Conservation (phyloP, 352 stramenopile species). For the Phytophthora palmivora region DNA sequence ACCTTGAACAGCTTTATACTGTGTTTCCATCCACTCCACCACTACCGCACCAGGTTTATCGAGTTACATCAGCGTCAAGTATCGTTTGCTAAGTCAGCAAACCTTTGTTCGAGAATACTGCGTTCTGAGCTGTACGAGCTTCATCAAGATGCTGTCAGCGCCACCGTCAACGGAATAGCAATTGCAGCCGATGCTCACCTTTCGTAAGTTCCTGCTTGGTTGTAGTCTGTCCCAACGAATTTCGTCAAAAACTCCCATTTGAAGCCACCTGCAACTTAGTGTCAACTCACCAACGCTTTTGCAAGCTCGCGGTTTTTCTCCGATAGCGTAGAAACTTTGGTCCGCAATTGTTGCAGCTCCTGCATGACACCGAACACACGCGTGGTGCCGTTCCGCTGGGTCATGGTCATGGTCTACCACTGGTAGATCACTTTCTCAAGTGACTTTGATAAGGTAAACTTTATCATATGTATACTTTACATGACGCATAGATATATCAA, state of each 20-base stretch:
- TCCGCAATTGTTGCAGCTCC: conserved; percentile 64
- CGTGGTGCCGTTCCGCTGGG: conserved; percentile 42
- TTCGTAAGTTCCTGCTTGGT: conserved; percentile 61
- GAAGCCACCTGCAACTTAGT: not conserved
- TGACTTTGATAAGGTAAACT: conserved; percentile 6
- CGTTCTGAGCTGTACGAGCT: conserved; percentile 35
- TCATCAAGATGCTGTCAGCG: conserved; percentile 3
- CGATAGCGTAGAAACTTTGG: conserved; percentile 46
- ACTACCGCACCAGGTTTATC: conserved; percentile 21
- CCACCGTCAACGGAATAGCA: not conserved
- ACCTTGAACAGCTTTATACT: conserved; percentile 21
- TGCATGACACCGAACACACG: conserved; percentile 70
- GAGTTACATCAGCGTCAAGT: not conserved
- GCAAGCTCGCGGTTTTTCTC: conserved; percentile 72
- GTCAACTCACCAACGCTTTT: conserved; percentile 58
- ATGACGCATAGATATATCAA: not conserved
- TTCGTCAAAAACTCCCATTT: not conserved
- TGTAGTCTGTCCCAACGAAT: conserved; percentile 44
- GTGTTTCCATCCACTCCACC: conserved; percentile 39
- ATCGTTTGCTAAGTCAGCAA: not conserved
- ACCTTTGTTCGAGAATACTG: conserved; percentile 46
- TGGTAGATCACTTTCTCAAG: conserved; percentile 26
- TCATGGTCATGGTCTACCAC: conserved; percentile 34
- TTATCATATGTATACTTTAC: conserved; percentile 3
- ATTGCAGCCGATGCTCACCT: conserved; percentile 28